phyloP scores from a whole-genome alignment of 1,139 yeast genomes.

The Suhomyces choctaworum region DNA sequence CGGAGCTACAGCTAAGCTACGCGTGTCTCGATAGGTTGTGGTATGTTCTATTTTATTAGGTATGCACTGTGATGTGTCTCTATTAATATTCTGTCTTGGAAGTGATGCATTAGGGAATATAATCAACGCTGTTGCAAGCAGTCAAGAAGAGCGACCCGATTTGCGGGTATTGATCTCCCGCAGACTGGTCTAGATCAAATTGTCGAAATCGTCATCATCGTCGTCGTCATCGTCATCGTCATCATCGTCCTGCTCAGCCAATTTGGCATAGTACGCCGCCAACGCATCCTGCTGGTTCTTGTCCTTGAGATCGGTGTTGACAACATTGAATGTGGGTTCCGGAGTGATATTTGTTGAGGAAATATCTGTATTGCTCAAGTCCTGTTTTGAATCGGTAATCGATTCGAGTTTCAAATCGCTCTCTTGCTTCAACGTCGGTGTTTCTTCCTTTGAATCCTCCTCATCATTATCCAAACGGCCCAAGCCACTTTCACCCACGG shows the following conservation, averaged over 20 bases:
- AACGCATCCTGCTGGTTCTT: constrained; percentile 74
- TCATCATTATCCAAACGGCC: constrained; percentile 55
- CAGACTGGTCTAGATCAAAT: constrained; percentile 28
- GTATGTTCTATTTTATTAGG: too few relatives aligned
- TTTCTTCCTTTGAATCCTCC: constrained; percentile 19
- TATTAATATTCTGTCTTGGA: too few relatives aligned
- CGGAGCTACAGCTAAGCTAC: too few relatives aligned
- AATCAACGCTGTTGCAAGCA: too few relatives aligned
- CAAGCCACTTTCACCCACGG: constrained; percentile 63
- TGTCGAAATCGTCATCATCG: constrained; percentile 52
- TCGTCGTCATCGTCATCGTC: constrained; percentile 66
- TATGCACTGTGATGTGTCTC: too few relatives aligned
- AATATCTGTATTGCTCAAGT: constrained; percentile 7
- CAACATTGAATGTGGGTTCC: constrained; percentile 13
- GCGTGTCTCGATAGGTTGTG: too few relatives aligned
- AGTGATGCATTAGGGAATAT: too few relatives aligned
- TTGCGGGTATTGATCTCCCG: too few relatives aligned
- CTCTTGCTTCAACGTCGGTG: constrained; percentile 18
- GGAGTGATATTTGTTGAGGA: constrained; percentile 9
- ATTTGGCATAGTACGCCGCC: constrained; percentile 75
- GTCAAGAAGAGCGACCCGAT: too few relatives aligned
- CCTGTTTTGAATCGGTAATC: constrained; percentile 15
- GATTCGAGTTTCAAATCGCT: constrained; percentile 1
- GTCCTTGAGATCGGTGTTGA: constrained; percentile 43
- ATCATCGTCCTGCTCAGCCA: constrained; percentile 61